Conservation (phyloP, 208 protist genomes). For the Trichomonas tenax region DNA sequence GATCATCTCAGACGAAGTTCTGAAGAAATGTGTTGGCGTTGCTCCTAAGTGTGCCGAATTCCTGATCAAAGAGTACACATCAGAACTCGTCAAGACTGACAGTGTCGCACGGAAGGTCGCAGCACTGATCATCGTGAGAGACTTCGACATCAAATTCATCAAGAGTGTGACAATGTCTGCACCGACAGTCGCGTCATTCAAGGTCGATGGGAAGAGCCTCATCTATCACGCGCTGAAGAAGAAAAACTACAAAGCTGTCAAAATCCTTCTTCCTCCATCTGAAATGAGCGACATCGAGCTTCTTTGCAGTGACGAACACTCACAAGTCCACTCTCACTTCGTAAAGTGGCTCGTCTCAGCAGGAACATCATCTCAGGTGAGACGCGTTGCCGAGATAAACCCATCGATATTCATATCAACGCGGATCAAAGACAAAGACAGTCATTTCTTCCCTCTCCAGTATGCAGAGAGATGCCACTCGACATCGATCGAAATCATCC, state of each 20-base stretch:
- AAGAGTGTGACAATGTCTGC: background rate
- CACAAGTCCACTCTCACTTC: background rate
- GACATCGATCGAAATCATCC: background rate
- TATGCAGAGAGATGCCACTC: background rate
- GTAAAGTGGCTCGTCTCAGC: background rate
- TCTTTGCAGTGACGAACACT: background rate
- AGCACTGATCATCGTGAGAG: background rate
- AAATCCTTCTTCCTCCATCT: background rate
- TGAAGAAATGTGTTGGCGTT: background rate
- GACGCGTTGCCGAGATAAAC: background rate
- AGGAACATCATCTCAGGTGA: background rate
- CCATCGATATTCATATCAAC: background rate
- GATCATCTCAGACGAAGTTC: background rate
- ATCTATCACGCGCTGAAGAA: background rate
- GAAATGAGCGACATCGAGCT: background rate
- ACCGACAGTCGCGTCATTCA: background rate
- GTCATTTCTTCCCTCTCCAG: background rate
- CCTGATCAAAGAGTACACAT: background rate
- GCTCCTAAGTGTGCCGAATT: background rate
- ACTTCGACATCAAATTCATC: background rate
- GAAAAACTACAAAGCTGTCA: background rate
- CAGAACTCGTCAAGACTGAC: background rate
- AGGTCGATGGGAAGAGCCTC: background rate
- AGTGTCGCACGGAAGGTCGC: background rate
- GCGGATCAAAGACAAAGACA: background rate